Evolutionary conservation across 2,329 filamentous ascomycete species (phyloP).

Genomic region (Colletotrichum aenigma): DNA sequence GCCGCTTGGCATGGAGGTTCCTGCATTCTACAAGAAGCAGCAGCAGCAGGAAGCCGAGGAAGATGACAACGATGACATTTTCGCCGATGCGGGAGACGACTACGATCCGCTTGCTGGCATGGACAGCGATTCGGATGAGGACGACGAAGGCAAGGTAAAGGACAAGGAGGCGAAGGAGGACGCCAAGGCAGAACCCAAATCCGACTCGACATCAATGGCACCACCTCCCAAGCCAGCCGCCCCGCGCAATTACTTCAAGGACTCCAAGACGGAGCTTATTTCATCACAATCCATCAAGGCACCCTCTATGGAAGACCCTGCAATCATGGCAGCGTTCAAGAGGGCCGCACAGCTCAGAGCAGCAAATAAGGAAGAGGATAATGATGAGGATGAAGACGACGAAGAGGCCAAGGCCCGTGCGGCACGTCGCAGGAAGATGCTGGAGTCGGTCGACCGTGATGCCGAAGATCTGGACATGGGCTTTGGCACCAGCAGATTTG

Average conservation of each 20-base stretch:
- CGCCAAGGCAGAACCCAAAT: constrained; percentile 14
- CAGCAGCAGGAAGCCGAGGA: constrained; percentile 53
- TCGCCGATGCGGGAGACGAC: constrained; percentile 68
- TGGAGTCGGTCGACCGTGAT: constrained; percentile 77
- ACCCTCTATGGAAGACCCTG: constrained; percentile 72
- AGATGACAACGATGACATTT: constrained; percentile 66
- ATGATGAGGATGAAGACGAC: constrained; percentile 43
- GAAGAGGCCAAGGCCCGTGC: constrained; percentile 60
- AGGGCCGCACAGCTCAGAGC: constrained; percentile 74
- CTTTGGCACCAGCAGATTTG: constrained; percentile 86
- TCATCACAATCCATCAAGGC: constrained; percentile 55
- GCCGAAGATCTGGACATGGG: constrained; percentile 93
- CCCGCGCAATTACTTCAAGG: constrained; percentile 67
- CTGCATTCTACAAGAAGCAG: constrained; percentile 58
- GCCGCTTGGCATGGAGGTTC: constrained; percentile 70
- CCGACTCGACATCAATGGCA: constrained; percentile 41
- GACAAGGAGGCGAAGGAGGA: constrained; percentile 26
- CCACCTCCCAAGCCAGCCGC: constrained; percentile 48
- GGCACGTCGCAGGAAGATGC: constrained; percentile 74
- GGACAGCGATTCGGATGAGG: constrained; percentile 45
- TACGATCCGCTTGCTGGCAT: constrained; percentile 71
- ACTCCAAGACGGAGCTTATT: constrained; percentile 57
- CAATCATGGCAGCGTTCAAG: constrained; percentile 82
- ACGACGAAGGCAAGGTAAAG: constrained; percentile 41
- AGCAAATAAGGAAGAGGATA: constrained; percentile 31